phyloP scores from a whole-genome alignment of 1,284 basidiomycete species.

The Fomitopsis pinicola region DNA sequence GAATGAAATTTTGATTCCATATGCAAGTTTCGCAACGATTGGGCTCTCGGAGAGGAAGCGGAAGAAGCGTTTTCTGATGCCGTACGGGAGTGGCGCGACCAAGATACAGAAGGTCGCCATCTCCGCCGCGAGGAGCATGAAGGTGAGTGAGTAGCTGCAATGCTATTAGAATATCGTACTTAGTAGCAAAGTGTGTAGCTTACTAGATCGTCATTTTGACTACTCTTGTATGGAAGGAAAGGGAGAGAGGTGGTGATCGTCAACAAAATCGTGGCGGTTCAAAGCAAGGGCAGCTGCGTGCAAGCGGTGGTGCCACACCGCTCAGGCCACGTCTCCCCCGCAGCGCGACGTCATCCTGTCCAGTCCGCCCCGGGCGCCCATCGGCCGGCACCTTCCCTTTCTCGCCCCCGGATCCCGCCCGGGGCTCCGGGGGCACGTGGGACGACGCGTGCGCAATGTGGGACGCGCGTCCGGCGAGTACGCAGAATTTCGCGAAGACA shows the following conservation, averaged over 20 bases:
- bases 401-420: background rate
- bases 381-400: background rate
- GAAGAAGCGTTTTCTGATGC: conserved; percentile 70
- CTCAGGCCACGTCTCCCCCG: conserved; percentile 1
- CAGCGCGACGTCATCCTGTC: conserved; percentile 2
- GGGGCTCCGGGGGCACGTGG: background rate
- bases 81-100: conserved; percentile 74
- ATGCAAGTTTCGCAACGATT: conserved; percentile 70
- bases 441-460: conserved; percentile 4
- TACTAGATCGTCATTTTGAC: conserved; percentile 71
- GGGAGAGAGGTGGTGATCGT: background rate
- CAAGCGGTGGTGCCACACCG: background rate
- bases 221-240: background rate
- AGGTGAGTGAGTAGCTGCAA: conserved; percentile 69
- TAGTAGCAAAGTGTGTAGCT: conserved; percentile 18
- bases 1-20: conserved; percentile 90
- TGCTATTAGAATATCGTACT: background rate
- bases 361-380: background rate
- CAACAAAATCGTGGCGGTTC: background rate
- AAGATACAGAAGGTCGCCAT: conserved; percentile 75
- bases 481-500: background rate
- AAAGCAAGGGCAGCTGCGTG: background rate
- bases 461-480: background rate
- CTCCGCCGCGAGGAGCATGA: conserved; percentile 73
- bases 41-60: conserved; percentile 70